phyloP scores from a whole-genome alignment of 306 rosid genomes.

The Hippophae tibetana region DNA sequence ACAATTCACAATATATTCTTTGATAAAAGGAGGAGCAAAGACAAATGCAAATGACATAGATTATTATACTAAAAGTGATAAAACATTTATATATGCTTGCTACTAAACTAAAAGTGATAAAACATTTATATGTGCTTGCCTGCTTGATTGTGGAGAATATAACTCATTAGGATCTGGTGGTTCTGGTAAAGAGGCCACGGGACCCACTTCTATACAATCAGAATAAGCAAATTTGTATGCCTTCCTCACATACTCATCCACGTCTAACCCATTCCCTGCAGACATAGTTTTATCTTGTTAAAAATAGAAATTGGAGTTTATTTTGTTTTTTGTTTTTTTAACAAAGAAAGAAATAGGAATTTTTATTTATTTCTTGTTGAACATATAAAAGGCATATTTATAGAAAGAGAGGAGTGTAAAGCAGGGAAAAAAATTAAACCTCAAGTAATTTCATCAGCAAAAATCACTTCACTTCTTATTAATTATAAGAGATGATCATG shows the following conservation, averaged over 20 bases:
- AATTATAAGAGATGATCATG: slow-evolving; percentile 10
- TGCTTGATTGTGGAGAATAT: slow-evolving; percentile 93
- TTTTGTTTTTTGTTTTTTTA: no score
- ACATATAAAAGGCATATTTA: neutral
- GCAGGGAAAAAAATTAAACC: slow-evolving; percentile 8
- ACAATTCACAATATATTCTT: no score
- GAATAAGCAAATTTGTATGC: slow-evolving; percentile 98
- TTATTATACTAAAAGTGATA: no score
- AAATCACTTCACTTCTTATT: slow-evolving; percentile 9
- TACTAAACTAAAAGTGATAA: neutral
- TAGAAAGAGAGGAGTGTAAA: slow-evolving; percentile 1
- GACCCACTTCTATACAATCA: slow-evolving; percentile 93
- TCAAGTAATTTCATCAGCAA: slow-evolving; percentile 10
- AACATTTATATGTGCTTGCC: slow-evolving; percentile 35
- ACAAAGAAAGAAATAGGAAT: no score
- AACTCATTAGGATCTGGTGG: slow-evolving; percentile 97
- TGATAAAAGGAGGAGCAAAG: no score
- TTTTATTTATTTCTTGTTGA: no score
- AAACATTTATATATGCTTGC: no score
- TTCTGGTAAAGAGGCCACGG: slow-evolving; percentile 89
- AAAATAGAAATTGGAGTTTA: no score
- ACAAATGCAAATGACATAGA: no score
- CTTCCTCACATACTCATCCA: slow-evolving; percentile 94
- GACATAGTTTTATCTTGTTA: neutral
- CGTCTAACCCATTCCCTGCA: slow-evolving; percentile 94